Base-by-base conservation (phyloP, 768 basidiomycete genomes). In the Pleurotus giganteus region DNA sequence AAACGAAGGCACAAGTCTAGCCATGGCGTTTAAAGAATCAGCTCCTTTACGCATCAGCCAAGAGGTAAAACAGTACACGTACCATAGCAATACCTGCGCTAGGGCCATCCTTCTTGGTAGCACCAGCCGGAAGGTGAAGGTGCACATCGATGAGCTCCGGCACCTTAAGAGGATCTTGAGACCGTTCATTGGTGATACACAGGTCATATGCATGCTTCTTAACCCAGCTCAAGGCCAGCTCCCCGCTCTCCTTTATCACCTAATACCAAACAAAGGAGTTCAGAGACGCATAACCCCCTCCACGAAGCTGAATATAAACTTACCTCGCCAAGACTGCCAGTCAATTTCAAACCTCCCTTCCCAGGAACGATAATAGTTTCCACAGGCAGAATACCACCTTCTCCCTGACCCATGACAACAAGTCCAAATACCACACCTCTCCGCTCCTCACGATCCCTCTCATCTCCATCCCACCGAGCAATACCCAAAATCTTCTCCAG, bases 91-190 rank as follows among this genome's bases (percentile, higher is more conserved):
- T 78, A 2, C 94, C 94, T 0, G 93, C 94, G 63, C 89, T 91
- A 0, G 94, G 93, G 0, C 94, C 94, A 63, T 96, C 94, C 73
- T 96, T 97, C 79, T 86, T 92, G 69, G 94, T 89, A 2, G 92
- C 89, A 0, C 94, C 95, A 1, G 89, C 81, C 0, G 94, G 95
- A 7, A 96, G 74, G 65, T 97, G 94, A 13, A 94, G 72, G 62
- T 98, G 94, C 8, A 98, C 73, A 64, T 98, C 93, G 43, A 94
- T 81, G 19, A 76, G 69, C 49, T 88, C 80, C 0, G 85, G 85
- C 6, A 84, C 76, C 63, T 88, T 87, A 59, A 96, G 72, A 13
- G 90, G 87, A 62, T 93, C 90, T 31, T 88, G 82, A 31, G 80
- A 72, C 45, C 83, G 80, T 28, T 79, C 74, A 54, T 82, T 81